phyloP scores from a whole-genome alignment of 2,329 filamentous ascomycete genomes.

The Botrytis sinoallii region DNA sequence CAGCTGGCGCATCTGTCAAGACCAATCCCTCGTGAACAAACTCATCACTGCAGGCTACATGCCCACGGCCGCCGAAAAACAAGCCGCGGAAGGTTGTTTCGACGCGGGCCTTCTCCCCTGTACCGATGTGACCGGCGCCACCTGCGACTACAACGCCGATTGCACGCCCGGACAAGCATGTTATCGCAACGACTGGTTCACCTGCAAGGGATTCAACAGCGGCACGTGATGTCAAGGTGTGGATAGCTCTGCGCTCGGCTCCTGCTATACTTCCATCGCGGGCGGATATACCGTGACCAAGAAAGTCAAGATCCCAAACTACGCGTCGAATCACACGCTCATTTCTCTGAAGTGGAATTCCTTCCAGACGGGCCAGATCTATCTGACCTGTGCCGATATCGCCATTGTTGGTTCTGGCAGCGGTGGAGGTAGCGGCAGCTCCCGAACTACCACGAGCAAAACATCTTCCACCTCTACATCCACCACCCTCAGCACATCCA shows the following conservation, averaged over 20 bases:
- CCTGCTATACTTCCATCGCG: neutral
- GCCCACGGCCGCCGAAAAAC: constrained; percentile 51
- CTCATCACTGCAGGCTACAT: constrained; percentile 47
- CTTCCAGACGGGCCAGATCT: constrained; percentile 53
- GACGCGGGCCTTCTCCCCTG: constrained; percentile 47
- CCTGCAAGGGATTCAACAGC: constrained; percentile 47
- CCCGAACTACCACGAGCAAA: constrained; percentile 20
- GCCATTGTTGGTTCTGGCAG: constrained; percentile 38
- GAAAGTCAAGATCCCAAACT: neutral
- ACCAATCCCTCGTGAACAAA: constrained; percentile 50
- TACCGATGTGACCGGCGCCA: constrained; percentile 49
- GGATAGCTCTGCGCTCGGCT: neutral
- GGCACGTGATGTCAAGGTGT: constrained; percentile 34
- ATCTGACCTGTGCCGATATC: constrained; percentile 53
- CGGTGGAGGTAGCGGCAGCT: neutral
- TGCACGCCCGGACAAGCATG: constrained; percentile 45
- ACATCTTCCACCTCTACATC: constrained; percentile 17
- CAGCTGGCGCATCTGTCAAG: constrained; percentile 51
- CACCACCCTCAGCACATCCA: constrained; percentile 20
- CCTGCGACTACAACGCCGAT: constrained; percentile 48
- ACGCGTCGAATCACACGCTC: constrained; percentile 48
- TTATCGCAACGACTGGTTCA: constrained; percentile 53
- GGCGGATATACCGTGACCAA: neutral
- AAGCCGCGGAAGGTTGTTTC: constrained; percentile 53
- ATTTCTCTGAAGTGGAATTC: constrained; percentile 54